Base-by-base conservation (phyloP, 2,329 filamentous ascomycete species). In the Teratosphaeria epicoccoides region DNA sequence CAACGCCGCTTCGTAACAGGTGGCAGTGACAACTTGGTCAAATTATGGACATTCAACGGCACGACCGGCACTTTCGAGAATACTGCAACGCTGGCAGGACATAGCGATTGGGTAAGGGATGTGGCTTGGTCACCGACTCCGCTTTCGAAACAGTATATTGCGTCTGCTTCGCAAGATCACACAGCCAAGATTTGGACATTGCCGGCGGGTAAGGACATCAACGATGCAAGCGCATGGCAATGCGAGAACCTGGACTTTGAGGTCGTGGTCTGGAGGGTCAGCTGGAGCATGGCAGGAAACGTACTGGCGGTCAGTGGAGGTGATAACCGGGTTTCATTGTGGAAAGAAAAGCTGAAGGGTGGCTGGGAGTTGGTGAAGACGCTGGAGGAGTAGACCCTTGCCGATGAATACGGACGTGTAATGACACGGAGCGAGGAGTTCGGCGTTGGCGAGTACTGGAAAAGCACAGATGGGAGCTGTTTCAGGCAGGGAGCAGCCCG, bases 361-460 rank as follows among this genome's bases (percentile, higher is more conserved):
- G 88, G 95, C 67, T 98, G 93, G 93, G 90, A 97, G 72, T 88
- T 87, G 64, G 88, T 97, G 59, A 96, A 95, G 80, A 89, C 88
- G 54, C 90, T 98, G 68, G 91, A 95, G 54, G 67, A 69, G 57
- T 68, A 65, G 55, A 7, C n/a, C 14, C 28, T 29, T 10, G 7
- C n/a, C 20, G 33, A 9, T 4, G 6, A 9, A 17, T 6, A 4
- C 2, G 3, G 33, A 20, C 20, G 33, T 40, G 33, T 14, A 6
- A n/a, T n/a, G n/a, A 40, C 14, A 40, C 20, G 33, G 33, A 40
- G 33, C 33, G 33, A 20, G 33, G 33, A 40, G 33, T 40, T 17
- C 20, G 33, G 33, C 33, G 33, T 40, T 40, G 33, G 4, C 9
- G n/a, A n/a, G 10, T 20, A 40, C n/a, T 6, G 33, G 33, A 20